Evolutionary conservation across 2,329 filamentous ascomycete genomes (phyloP), one percentile per base, ranked within the genome.

Genomic region (Hymenoscyphus fraxineus): DNA sequence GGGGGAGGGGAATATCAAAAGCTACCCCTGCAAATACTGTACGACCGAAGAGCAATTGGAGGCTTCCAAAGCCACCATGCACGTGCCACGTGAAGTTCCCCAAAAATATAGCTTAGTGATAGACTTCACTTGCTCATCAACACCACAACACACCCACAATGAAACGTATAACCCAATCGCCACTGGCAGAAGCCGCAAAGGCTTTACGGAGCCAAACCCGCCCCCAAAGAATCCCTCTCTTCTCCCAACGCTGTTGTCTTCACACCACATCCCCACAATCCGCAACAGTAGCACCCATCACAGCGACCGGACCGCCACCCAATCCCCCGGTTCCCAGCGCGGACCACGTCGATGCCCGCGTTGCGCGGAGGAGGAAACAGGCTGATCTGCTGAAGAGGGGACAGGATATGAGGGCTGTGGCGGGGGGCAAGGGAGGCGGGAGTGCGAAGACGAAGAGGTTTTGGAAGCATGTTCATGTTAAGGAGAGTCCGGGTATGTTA

Each of bases 381-480:
- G 84, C 83, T 38, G 82, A 83, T 71, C 74, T 86, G 69, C 78
- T 86, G 61, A 81, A 82, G 74, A 76, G 77, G 60, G 83, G 82
- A 6, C 80, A 80, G 69, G 80, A 82, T 65, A 73, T 84, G 35
- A 78, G 82, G 39, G 78, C 72, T 35, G 67, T 73, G 16, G 69
- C 70, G 55, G 72, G 73, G 41, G 76, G 76, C 44, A 77, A 75
- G 66, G 76, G 77, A 61, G 76, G 76, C 16, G 76, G 79, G 63
- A 69, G 65, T 1, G 71, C 70, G 39, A 82, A 82, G 68, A 82
- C 82, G 73, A 91, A 88, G 80, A 85, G 93, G 61, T 97, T 97
- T 80, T 98, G 94, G 94, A 92, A 90, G 77, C 85, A 95, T 74
- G 92, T 95, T 1, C 77, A 82, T 66, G 87, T 97, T 44, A 81